Evolutionary conservation across 2,329 filamentous ascomycete genomes (phyloP).

Genomic region (Dothistroma septosporum): DNA sequence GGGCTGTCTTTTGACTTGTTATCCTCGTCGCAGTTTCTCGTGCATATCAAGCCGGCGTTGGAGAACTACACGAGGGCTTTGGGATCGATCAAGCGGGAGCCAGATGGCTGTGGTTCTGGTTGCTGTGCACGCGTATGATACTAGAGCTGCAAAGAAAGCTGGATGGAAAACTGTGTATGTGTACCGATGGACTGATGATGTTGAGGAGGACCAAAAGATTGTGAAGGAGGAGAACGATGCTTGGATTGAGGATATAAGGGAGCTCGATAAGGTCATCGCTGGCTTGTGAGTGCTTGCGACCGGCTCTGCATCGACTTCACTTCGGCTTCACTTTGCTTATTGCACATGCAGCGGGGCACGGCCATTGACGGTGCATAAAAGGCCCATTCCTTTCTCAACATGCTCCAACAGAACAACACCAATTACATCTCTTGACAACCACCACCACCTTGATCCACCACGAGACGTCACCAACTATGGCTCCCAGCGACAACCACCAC

Average conservation of each 20-base stretch:
- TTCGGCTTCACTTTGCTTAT: neutral
- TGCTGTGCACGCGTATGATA: constrained; percentile 54
- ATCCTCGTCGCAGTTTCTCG: constrained; percentile 51
- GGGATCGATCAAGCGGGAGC: constrained; percentile 41
- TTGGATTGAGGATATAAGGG: constrained; percentile 22
- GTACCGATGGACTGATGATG: constrained; percentile 52
- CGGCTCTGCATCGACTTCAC: neutral
- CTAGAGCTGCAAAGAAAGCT: constrained; percentile 45
- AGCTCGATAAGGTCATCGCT: constrained; percentile 6
- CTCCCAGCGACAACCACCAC: neutral
- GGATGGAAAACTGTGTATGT: constrained; percentile 54
- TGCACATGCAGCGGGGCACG: neutral
- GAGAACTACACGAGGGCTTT: constrained; percentile 47
- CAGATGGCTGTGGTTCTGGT: constrained; percentile 52
- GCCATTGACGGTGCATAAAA: neutral
- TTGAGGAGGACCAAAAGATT: constrained; percentile 40
- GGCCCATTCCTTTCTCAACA: neutral
- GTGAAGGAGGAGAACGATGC: constrained; percentile 42
- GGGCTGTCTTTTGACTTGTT: constrained; percentile 47
- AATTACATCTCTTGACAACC: neutral
- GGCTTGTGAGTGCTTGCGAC: neutral
- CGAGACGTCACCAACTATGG: neutral
- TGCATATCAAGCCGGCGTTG: constrained; percentile 47
- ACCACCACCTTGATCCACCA: neutral
- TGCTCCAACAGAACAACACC: neutral